Conservation (phyloP, 345 rosid genomes). For the Eucalyptus shirleyi region DNA sequence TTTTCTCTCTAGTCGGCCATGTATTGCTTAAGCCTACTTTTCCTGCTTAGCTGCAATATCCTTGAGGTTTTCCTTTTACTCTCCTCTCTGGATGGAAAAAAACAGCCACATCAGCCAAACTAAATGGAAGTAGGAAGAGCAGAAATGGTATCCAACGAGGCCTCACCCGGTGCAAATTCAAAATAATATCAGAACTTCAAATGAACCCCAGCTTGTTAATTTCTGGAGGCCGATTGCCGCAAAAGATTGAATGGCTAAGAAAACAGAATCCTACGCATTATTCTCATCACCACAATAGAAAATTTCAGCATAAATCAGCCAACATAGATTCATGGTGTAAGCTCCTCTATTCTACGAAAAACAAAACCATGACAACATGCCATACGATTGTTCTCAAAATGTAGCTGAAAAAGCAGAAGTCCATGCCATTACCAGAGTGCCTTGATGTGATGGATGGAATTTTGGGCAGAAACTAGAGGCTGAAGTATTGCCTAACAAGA, state of each 20-base stretch:
- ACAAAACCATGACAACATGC: not conserved
- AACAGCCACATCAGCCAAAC: not conserved
- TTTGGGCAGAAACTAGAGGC: not conserved
- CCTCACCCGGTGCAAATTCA: conserved; percentile 77
- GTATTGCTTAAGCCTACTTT: not conserved
- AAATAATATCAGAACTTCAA: too few species aligned
- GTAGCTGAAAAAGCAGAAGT: not conserved
- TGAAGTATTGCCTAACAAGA: not conserved
- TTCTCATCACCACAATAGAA: not conserved
- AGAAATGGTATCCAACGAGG: not conserved
- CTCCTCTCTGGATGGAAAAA: conserved; percentile 42
- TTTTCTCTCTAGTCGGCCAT: not conserved
- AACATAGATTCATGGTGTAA: not conserved
- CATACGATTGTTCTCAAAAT: not conserved
- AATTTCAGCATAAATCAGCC: not conserved
- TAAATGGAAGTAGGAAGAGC: not conserved
- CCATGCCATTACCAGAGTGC: not conserved
- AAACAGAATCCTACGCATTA: not conserved
- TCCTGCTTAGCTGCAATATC: conserved; percentile 16
- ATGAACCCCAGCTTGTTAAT: too few species aligned
- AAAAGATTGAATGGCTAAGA: too few species aligned
- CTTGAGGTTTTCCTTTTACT: conserved; percentile 74
- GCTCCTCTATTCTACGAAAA: not conserved
- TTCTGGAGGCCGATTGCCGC: too few species aligned
- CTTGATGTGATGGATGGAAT: not conserved